phyloP scores from a whole-genome alignment of 306 rosid genomes.

The Corylus americana region DNA sequence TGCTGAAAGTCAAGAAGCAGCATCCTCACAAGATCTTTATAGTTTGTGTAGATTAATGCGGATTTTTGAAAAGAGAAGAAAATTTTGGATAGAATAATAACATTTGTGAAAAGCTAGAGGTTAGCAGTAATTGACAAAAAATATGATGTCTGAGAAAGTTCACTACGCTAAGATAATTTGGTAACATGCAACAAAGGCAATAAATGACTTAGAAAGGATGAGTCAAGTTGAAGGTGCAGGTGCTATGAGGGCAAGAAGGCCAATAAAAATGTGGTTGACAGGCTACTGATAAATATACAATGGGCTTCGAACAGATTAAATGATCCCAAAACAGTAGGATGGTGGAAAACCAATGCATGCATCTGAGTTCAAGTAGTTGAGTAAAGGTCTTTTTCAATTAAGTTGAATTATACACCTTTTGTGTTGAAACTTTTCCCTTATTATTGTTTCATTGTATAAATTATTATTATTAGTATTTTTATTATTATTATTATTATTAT shows the following conservation, averaged over 20 bases:
- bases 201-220: neutral
- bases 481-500: no score
- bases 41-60: neutral
- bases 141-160: neutral
- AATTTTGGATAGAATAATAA: neutral
- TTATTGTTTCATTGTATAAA: slow-evolving; percentile 26
- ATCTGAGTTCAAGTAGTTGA: neutral
- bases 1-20: neutral
- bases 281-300: neutral
- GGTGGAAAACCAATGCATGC: neutral
- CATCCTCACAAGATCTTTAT: neutral
- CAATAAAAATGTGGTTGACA: neutral
- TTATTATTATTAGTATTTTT: neutral
- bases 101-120: neutral
- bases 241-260: neutral
- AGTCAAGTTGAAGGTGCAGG: neutral
- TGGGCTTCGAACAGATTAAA: neutral
- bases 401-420: neutral
- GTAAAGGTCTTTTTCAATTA: neutral
- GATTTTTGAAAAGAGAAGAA: neutral
- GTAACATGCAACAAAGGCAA: neutral
- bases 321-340: neutral
- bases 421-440: neutral
- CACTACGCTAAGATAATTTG: neutral
- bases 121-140: neutral